Base-by-base conservation (phyloP, 768 basidiomycete genomes). In the Suillus alpinus region DNA sequence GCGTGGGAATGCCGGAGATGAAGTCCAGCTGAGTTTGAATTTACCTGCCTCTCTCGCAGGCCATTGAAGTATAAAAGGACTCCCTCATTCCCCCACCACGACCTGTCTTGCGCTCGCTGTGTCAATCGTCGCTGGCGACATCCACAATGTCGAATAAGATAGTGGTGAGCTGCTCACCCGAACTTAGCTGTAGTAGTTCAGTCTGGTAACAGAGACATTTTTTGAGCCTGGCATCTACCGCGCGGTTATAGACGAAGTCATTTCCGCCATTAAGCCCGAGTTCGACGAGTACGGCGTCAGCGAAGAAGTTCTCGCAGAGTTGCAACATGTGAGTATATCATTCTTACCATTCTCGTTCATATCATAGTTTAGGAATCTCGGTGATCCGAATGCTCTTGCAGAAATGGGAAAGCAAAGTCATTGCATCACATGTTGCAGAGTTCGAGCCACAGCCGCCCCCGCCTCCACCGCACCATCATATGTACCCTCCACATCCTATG, bases 351-450 rank as follows among this genome's bases (percentile, higher is more conserved):
- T 59, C 43, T 64, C 5, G 63, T 69, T 62, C 62, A 20, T 40
- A 60, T 50, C n/a, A 18, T 51, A 36, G 10, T n/a, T 56, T n/a
- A 47, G 23, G 10, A 49, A 29, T 29, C 50, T 29, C 53, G 58
- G 32, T 53, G 49, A 59, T 62, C 60, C 26, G 63, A 69, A 57
- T 46, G 65, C 44, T 62, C 65, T 65, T 55, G 39, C 76, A 98
- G 92, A 94, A 93, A 89, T 99, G 97, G 97, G 91, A 98, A 74
- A 83, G 81, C 70, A 97, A 97, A 74, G 88, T 99, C 53, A 84
- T 97, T 41, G 88, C 88, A n/a, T 95, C 94, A 2, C 88, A 91
- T 68, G 96, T 97, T 23, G 97, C 97, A 56, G 94, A 98, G 66
- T 98, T 97, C 72, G 91, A 92, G 71, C 76, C 84, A 18, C 77